These are phyloP conservation scores for Cordyceps sp. DNA, from an alignment of 2,329 filamentous ascomycete species.

Conservation along the genomic window DNA sequence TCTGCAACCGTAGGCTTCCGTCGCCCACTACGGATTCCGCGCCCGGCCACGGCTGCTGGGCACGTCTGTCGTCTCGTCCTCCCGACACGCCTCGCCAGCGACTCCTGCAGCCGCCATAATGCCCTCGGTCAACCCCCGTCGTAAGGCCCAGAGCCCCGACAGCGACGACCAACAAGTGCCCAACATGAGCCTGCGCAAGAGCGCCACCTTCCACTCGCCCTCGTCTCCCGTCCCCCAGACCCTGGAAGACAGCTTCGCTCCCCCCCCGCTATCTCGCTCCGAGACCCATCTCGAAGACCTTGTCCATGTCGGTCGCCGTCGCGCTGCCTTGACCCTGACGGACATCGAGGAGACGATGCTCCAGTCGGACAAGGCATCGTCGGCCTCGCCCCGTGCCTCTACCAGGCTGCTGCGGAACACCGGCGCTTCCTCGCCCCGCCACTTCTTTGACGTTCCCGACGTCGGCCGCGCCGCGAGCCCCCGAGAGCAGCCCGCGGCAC, in stretches of 20 bases:
- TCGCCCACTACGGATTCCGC: too few relatives aligned
- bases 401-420: conserved; percentile 30
- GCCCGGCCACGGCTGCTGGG: not conserved
- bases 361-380: conserved; percentile 12
- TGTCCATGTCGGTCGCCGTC: conserved; percentile 51
- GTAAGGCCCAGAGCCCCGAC: conserved; percentile 21
- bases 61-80: not conserved
- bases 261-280: conserved; percentile 45
- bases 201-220: conserved; percentile 46
- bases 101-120: not conserved
- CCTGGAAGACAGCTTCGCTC: conserved; percentile 25
- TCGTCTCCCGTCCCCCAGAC: conserved; percentile 22
- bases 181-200: conserved; percentile 43
- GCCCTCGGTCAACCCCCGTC: conserved; percentile 14
- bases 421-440: conserved; percentile 41
- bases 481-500: too few relatives aligned
- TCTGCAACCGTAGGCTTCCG: too few relatives aligned
- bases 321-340: conserved; percentile 48
- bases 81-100: not conserved
- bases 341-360: conserved; percentile 47
- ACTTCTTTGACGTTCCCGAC: conserved; percentile 39
- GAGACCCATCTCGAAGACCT: conserved; percentile 58
- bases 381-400: conserved; percentile 9
- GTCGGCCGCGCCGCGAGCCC: too few relatives aligned
- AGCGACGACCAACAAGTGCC: conserved; percentile 19